Percentiles rank a stretch among this genome's conserved stretches.
These are phyloP conservation scores for Pyrus hybrid DNA, from an alignment of 331 rosid species.

Conservation along the genomic window DNA sequence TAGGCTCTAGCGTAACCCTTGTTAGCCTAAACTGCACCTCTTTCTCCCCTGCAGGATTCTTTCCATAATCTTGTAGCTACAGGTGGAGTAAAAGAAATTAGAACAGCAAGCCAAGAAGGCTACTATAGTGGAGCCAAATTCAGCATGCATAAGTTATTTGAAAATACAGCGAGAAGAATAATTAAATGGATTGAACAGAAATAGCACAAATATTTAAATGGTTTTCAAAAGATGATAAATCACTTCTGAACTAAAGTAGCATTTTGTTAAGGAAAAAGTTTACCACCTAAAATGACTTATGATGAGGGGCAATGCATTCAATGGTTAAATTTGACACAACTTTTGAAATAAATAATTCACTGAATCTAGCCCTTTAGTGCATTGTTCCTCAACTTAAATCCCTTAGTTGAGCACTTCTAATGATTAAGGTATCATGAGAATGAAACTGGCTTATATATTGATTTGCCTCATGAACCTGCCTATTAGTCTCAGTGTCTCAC, in stretches of 20 bases:
- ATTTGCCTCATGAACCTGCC: too few relatives aligned
- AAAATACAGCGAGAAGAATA: not conserved
- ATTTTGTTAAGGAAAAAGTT: not conserved
- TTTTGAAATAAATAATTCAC: not conserved
- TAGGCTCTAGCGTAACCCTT: constrained; percentile 66
- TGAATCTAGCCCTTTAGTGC: not conserved
- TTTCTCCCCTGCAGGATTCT: constrained; percentile 48
- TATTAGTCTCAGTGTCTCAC: too few relatives aligned
- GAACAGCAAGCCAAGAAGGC: constrained; percentile 11
- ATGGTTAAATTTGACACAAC: not conserved
- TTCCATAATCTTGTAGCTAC: constrained; percentile 66
- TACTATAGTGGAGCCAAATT: not conserved
- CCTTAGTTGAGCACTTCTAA: not conserved
- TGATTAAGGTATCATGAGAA: not conserved
- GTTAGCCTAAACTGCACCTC: constrained; percentile 65
- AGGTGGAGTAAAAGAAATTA: constrained; percentile 5
- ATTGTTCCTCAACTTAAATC: not conserved
- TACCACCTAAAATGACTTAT: not conserved
- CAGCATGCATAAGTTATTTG: not conserved
- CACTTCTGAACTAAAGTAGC: not conserved
- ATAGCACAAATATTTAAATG: not conserved
- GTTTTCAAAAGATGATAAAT: not conserved
- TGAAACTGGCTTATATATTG: too few relatives aligned
- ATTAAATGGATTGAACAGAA: not conserved
- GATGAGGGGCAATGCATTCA: not conserved